Evolutionary conservation across 2,329 filamentous ascomycete species (phyloP).

Genomic region (Aspergillus sp.): DNA sequence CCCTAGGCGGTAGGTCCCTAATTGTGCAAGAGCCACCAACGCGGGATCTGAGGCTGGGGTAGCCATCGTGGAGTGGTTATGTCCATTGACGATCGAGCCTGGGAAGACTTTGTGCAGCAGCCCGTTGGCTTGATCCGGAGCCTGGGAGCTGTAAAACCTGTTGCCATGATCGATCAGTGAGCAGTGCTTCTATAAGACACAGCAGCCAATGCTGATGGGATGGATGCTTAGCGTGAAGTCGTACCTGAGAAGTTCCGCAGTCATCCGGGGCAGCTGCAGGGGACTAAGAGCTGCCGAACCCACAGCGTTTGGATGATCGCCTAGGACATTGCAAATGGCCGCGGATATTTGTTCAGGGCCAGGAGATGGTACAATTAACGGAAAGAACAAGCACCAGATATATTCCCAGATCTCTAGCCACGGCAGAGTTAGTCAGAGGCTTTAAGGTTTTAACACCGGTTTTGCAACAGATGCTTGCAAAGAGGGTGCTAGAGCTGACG

Average conservation of each 20-base stretch:
- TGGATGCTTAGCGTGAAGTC: not conserved
- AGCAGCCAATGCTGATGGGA: not conserved
- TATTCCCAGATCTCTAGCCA: not conserved
- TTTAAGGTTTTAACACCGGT: not conserved
- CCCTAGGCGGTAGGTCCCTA: conserved; percentile 48
- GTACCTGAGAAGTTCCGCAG: conserved; percentile 19
- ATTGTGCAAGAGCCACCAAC: conserved; percentile 54
- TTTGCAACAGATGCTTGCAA: not conserved
- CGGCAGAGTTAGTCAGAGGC: not conserved
- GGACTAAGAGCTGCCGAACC: conserved; percentile 10
- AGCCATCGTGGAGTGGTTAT: not conserved
- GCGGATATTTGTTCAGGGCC: not conserved
- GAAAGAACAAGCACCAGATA: not conserved
- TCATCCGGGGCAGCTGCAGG: conserved; percentile 11
- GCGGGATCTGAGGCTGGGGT: conserved; percentile 23
- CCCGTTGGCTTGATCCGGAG: conserved; percentile 2
- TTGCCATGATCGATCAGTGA: not conserved
- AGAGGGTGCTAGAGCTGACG: no score
- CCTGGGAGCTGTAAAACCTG: conserved; percentile 11
- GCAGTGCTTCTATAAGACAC: not conserved
- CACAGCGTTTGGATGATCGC: not conserved
- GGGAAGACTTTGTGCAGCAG: not conserved
- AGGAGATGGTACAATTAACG: not conserved
- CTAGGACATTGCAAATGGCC: conserved; percentile 13
- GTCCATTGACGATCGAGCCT: not conserved